Percentiles rank a stretch among this genome's conserved stretches.
phyloP scores from a whole-genome alignment of 176 grass and related monocot genomes.

The Avena sativa region DNA sequence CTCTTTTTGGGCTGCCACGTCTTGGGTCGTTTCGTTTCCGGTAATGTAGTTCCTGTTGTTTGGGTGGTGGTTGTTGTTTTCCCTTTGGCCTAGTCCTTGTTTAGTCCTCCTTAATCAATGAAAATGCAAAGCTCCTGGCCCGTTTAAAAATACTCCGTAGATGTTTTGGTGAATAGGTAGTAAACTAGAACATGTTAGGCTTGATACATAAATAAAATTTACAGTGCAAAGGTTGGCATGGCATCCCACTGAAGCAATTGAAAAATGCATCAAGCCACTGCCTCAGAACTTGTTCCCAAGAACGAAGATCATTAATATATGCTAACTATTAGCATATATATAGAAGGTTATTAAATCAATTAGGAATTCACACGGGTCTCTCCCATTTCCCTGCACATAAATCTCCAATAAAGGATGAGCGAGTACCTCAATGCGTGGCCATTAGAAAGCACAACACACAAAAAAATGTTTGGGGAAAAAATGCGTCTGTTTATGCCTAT shows the following conservation, averaged over 20 bases:
- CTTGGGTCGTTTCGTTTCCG: no score
- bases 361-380: not conserved
- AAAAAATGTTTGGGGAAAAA: not conserved
- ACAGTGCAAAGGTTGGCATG: not conserved
- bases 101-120: no score
- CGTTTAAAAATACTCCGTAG: no score
- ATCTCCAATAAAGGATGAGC: not conserved
- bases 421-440: not conserved
- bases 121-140: no score
- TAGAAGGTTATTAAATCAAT: not conserved
- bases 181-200: not conserved
- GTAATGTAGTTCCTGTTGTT: no score
- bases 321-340: not conserved
- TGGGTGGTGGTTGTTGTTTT: no score
- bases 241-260: not conserved
- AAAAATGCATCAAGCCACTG: not conserved
- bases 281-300: not conserved
- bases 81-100: no score
- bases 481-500: not conserved
- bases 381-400: not conserved
- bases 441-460: not conserved
- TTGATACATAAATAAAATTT: not conserved
- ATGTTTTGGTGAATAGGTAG: no score
- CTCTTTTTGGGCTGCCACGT: no score
- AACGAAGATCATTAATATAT: not conserved